A percentile compares a stretch with the other conserved stretches of the same genome.
Conservation (phyloP, 2,329 filamentous ascomycete genomes). For the Colletotrichum higginsianum region DNA sequence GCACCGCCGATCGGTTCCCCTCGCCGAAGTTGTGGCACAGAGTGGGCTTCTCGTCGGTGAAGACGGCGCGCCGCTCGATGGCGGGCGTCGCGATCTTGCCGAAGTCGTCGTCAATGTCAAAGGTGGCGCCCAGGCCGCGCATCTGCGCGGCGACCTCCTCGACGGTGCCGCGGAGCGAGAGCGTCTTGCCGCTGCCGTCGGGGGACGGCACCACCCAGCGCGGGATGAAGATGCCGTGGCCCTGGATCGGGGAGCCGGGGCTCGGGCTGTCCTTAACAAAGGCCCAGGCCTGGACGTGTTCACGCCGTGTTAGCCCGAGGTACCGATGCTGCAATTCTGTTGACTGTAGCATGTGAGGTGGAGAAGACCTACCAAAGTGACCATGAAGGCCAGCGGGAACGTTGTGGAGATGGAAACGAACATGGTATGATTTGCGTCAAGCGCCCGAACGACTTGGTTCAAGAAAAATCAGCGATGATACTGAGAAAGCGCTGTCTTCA, state of each 20-base stretch:
- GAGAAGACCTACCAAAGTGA: not conserved
- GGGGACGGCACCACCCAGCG: conserved; percentile 16
- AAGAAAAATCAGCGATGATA: not conserved
- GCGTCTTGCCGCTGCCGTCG: conserved; percentile 20
- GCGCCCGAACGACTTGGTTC: no score
- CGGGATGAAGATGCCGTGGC: conserved; percentile 13
- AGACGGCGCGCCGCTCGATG: conserved; percentile 2
- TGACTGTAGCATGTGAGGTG: no score
- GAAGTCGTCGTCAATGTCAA: not conserved
- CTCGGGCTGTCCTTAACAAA: not conserved
- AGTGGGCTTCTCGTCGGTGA: not conserved
- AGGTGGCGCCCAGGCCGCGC: not conserved
- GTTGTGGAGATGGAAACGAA: not conserved
- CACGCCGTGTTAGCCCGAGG: not conserved
- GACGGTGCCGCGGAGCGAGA: conserved; percentile 17
- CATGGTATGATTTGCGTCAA: not conserved
- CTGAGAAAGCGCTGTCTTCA: no score
- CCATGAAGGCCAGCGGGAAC: not conserved
- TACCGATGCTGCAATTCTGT: not conserved
- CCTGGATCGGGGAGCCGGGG: conserved; percentile 15
- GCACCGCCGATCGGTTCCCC: conserved; percentile 22
- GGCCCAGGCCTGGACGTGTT: not conserved
- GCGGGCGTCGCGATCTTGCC: not conserved
- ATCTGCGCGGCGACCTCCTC: conserved; percentile 19
- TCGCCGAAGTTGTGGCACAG: conserved; percentile 29